Evolutionary conservation across 768 basidiomycete species (phyloP).

Genomic region (Xerocomellus chrysenteron): DNA sequence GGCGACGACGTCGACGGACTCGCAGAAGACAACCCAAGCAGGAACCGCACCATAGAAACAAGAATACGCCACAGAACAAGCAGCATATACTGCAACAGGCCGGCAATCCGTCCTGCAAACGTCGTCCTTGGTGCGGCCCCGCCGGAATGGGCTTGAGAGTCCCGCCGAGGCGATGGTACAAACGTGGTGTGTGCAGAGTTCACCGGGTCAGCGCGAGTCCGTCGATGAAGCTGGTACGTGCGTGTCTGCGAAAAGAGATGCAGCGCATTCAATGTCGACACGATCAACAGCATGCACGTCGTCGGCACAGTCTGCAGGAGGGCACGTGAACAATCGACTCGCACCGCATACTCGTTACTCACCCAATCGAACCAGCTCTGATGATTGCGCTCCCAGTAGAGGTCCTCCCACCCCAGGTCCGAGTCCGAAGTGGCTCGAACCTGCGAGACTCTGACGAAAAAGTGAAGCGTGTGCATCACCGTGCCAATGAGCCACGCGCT

Average conservation of each 20-base stretch:
- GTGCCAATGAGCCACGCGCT: conserved; percentile 67
- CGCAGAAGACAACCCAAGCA: conserved; percentile 59
- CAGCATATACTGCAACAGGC: conserved; percentile 35
- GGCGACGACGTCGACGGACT: conserved; percentile 36
- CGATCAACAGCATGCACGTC: conserved; percentile 52
- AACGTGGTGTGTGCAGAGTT: conserved; percentile 70
- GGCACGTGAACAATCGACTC: conserved; percentile 9
- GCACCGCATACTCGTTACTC: conserved; percentile 22
- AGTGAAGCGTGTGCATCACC: conserved; percentile 63
- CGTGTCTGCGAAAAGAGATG: conserved; percentile 70
- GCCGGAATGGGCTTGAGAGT: conserved; percentile 13
- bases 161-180: conserved; percentile 45
- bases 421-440: conserved; percentile 57
- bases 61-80: conserved; percentile 49
- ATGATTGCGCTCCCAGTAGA: conserved; percentile 65
- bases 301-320: conserved; percentile 60
- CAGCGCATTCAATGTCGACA: conserved; percentile 57
- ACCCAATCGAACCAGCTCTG: conserved; percentile 84
- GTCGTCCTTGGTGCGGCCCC: conserved; percentile 46
- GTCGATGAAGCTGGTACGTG: conserved; percentile 65
- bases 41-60: conserved; percentile 60
- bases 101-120: conserved; percentile 38
- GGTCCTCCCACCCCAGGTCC: conserved; percentile 77
- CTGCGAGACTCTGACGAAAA: conserved; percentile 61
- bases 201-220: conserved; percentile 53